Percentiles rank a stretch among this genome's conserved stretches.
Conservation (phyloP, 2,329 filamentous ascomycete genomes). For the Aspergillus versicolor region DNA sequence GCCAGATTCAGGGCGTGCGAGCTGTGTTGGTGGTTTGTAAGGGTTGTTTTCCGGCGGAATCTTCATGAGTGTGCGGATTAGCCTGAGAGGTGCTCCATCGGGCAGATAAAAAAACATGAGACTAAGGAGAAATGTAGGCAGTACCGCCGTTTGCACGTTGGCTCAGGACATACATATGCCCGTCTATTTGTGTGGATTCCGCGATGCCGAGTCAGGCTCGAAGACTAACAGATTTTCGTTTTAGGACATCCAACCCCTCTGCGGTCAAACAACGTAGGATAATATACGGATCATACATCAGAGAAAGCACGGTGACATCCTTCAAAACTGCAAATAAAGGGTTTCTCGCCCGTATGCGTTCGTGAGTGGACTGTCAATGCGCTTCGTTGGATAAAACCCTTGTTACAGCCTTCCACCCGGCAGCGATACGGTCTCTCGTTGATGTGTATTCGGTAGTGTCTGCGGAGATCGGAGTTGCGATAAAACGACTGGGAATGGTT, state of each 20-base stretch:
- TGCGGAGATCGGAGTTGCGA: conserved; percentile 49
- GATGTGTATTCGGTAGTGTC: conserved; percentile 49
- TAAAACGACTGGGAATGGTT: conserved; percentile 42
- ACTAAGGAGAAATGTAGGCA: background rate
- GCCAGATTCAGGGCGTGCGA: conserved; percentile 35
- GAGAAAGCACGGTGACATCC: conserved; percentile 46
- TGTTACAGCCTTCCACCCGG: conserved; percentile 44
- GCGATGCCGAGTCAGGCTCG: conserved; percentile 41
- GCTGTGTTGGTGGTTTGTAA: conserved; percentile 42
- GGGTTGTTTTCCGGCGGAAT: conserved; percentile 42
- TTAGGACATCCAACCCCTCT: no score
- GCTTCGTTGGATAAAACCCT: conserved; percentile 50
- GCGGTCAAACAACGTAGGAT: no score
- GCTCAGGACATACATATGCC: conserved; percentile 42
- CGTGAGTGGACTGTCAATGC: conserved; percentile 48
- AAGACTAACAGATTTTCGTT: conserved; percentile 30
- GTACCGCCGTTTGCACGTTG: conserved; percentile 40
- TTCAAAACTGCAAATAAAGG: conserved; percentile 43
- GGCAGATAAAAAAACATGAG: background rate
- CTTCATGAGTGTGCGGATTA: conserved; percentile 16
- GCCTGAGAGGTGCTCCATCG: background rate
- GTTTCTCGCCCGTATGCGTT: conserved; percentile 47
- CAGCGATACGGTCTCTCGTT: conserved; percentile 49
- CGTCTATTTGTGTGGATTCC: conserved; percentile 41
- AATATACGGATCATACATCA: conserved; percentile 33